These are phyloP conservation scores for Russula lepida DNA, from an alignment of 768 basidiomycete genomes.

Conservation along the genomic window DNA sequence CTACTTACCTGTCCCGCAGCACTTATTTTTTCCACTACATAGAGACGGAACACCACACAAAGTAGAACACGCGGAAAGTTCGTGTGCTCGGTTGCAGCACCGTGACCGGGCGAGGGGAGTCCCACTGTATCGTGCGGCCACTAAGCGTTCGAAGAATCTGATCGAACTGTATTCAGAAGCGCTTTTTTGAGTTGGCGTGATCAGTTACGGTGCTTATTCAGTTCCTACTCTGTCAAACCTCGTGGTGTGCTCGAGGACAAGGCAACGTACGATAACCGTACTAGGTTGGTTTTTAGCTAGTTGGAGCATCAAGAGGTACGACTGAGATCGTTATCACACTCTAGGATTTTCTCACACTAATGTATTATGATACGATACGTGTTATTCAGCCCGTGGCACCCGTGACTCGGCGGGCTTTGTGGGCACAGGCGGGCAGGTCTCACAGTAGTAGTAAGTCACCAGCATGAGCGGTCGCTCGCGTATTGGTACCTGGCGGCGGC, in stretches of 20 bases:
- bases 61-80: constrained; percentile 4
- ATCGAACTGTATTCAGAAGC: constrained; percentile 1
- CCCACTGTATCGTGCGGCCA: background rate
- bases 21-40: background rate
- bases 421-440: too few relatives aligned
- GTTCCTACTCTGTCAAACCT: constrained; percentile 18
- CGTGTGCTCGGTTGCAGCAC: background rate
- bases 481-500: background rate
- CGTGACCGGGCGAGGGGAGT: background rate
- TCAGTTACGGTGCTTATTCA: constrained; percentile 15
- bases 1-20: background rate
- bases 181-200: constrained; percentile 16
- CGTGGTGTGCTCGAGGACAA: constrained; percentile 14
- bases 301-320: background rate
- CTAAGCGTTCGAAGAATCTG: constrained; percentile 9
- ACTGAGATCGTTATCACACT: background rate
- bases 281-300: background rate
- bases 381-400: background rate
- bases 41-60: background rate
- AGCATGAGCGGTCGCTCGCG: background rate
- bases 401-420: background rate
- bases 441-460: too few relatives aligned
- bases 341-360: constrained; percentile 1
- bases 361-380: background rate
- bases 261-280: background rate